Conservation (phyloP, 2,329 filamentous ascomycete genomes). For the Fusarium cicatricum region DNA sequence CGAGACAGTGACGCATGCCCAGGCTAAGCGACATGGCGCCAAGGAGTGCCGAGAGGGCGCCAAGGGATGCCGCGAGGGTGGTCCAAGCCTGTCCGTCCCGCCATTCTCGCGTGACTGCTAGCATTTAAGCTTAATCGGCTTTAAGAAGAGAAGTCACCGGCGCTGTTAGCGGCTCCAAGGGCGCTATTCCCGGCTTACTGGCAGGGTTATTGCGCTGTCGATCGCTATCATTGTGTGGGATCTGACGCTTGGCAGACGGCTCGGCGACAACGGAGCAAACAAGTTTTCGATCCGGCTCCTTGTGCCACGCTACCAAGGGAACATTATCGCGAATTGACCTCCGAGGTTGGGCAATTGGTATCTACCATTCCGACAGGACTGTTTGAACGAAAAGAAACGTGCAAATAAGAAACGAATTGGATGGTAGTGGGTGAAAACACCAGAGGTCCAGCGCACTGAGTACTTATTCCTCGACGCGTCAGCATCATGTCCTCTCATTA, state of each 20-base stretch:
- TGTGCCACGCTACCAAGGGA: background rate
- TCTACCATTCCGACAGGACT: background rate
- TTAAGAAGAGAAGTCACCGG: background rate
- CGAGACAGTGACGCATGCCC: slow-evolving; percentile 33
- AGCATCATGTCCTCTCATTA: background rate
- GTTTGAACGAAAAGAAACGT: background rate
- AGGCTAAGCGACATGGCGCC: slow-evolving; percentile 19
- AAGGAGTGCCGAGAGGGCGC: slow-evolving; percentile 6
- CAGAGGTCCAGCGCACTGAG: background rate
- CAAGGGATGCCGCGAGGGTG: slow-evolving; percentile 8
- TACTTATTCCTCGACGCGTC: slow-evolving; percentile 4
- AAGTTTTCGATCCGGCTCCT: background rate
- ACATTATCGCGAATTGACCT: background rate
- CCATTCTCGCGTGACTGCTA: slow-evolving; percentile 13
- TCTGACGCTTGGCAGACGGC: background rate
- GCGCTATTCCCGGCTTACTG: slow-evolving; percentile 1
- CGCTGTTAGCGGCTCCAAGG: background rate
- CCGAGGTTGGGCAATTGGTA: background rate
- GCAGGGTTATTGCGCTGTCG: background rate
- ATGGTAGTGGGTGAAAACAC: background rate
- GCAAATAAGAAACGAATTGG: too few relatives aligned
- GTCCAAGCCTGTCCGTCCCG: background rate
- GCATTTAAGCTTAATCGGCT: slow-evolving; percentile 31
- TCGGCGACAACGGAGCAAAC: background rate
- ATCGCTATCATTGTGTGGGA: background rate